These are phyloP conservation scores for Coprinellus micaceus DNA, from an alignment of 768 basidiomycete genomes.

Conservation along the genomic window DNA sequence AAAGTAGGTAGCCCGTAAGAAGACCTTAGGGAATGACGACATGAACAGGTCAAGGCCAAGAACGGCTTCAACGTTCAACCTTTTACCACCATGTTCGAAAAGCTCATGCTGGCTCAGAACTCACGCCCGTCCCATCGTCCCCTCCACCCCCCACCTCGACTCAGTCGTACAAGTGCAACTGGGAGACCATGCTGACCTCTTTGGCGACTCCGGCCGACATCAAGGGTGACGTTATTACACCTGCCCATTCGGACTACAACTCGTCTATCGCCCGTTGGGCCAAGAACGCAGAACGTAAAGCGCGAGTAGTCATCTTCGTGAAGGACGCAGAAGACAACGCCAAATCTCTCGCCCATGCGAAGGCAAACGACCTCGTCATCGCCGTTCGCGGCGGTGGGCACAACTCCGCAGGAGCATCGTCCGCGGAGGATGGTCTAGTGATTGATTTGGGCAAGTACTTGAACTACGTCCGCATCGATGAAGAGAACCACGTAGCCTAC, in stretches of 20 bases:
- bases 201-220: too few species aligned
- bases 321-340: constrained; percentile 38
- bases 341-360: constrained; percentile 32
- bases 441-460: constrained; percentile 46
- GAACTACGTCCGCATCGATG: constrained; percentile 33
- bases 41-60: too few species aligned
- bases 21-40: too few species aligned
- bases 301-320: constrained; percentile 39
- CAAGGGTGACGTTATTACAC: constrained; percentile 42
- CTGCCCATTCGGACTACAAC: constrained; percentile 30
- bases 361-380: constrained; percentile 29
- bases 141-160: too few species aligned
- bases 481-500: constrained; percentile 31
- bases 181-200: too few species aligned
- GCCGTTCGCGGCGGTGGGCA: constrained; percentile 48
- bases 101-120: too few species aligned
- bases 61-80: too few species aligned
- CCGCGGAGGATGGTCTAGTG: constrained; percentile 42
- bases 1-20: too few species aligned
- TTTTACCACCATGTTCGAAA: too few species aligned
- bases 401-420: constrained; percentile 38
- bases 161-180: too few species aligned
- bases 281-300: constrained; percentile 34
- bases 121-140: too few species aligned
- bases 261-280: constrained; percentile 44